Conservation (phyloP, 805 yeast genomes). For the Saccharomycopsis sp. region DNA sequence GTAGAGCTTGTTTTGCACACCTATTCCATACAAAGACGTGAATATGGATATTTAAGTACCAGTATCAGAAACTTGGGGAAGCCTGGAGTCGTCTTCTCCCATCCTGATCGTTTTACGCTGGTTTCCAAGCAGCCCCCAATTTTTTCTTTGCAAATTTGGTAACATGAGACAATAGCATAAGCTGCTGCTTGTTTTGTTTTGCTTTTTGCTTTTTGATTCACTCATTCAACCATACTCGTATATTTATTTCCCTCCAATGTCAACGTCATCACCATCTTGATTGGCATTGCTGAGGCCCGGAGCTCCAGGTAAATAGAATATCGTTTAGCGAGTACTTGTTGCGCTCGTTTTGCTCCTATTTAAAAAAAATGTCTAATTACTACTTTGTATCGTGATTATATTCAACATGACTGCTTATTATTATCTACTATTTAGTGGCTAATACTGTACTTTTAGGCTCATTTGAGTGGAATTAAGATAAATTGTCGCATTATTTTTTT, state of each 20-base stretch:
- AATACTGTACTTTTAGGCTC: not conserved
- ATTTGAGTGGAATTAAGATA: not conserved
- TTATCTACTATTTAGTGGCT: too few species aligned
- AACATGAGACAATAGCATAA: not conserved
- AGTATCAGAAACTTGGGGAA: not conserved
- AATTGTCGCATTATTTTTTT: not conserved
- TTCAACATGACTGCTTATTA: not conserved
- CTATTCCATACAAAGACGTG: not conserved
- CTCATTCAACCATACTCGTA: not conserved
- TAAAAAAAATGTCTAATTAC: not conserved
- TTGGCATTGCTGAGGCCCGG: not conserved
- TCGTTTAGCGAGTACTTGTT: not conserved
- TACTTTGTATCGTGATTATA: not conserved
- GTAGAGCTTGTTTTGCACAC: not conserved
- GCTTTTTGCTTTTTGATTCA: not conserved
- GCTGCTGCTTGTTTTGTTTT: not conserved
- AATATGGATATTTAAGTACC: not conserved
- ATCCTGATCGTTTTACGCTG: not conserved
- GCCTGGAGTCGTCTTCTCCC: not conserved
- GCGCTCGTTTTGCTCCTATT: not conserved
- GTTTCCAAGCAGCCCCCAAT: not conserved
- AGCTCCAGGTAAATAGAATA: not conserved
- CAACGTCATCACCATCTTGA: not conserved
- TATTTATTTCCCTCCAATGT: not conserved
- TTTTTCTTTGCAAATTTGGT: not conserved